Base-by-base conservation (phyloP, 345 rosid genomes). In the Toxicodendron radicans region DNA sequence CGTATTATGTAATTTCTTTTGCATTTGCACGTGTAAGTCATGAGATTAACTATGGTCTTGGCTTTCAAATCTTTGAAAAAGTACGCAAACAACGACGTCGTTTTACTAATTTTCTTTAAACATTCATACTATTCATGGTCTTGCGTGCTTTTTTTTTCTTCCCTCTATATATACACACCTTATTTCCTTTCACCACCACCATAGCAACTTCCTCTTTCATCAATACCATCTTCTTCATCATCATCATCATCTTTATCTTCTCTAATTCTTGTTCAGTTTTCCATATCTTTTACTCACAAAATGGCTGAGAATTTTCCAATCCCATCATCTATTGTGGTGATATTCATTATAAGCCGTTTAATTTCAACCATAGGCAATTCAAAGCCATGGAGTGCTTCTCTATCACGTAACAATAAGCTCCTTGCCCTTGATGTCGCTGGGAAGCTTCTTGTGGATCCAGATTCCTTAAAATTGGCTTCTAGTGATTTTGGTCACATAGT, bases 401-500 rank as follows among this genome's bases (percentile, higher is more conserved):
- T 45, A 16, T 65, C 76, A 17, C 60, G 75, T 13, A 4, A 51
- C 18, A 51, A 51, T 16, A 66, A 65, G 16, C 75, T 82, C 74
- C 78, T 60, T 10, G 43, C 69, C 53, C 65, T 60, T n/a, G 61
- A 78, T 18, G 52, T 84, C 8, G 56, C 76, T 9, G 27, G 38
- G 10, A 73, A 48, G 61, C 85, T 92, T 75, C 78, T 60, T 8
- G 33, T 81, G 10, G 93, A 90, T 49, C 87, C 83, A 1, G 75
- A 63, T 12, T 68, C 87, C 68, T 82, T 89, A 17, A 73, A 71
- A 51, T 71, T 75, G 2, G 94, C 87, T 68, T 84, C 98, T 20
- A 70, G 38, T 7, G 98, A 95, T 73, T 91, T 76, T 32, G 99
- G 99, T 20, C 84, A 89, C 85, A 80, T 88, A 7, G 74, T 88